phyloP scores from a whole-genome alignment of 1,284 basidiomycete species.

The Trametes polyzona region DNA sequence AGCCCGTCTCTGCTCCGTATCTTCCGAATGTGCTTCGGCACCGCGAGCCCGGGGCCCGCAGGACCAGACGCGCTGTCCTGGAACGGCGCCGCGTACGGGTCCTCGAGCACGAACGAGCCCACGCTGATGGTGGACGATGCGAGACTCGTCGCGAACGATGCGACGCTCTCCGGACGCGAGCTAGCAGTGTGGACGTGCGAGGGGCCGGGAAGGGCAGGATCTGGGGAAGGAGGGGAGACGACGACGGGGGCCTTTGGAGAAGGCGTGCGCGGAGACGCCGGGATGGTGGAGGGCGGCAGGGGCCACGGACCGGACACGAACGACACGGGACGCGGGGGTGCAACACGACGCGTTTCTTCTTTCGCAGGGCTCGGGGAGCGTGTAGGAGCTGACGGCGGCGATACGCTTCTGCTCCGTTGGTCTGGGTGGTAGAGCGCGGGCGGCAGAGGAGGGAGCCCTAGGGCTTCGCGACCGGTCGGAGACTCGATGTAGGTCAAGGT shows the following conservation, averaged over 20 bases:
- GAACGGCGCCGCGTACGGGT: conserved; percentile 31
- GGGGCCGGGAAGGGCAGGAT: background rate
- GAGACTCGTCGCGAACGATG: conserved; percentile 29
- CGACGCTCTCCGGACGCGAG: conserved; percentile 24
- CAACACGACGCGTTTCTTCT: background rate
- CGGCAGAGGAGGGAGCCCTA: conserved; percentile 25
- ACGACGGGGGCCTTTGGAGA: conserved; percentile 17
- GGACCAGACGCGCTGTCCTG: conserved; percentile 21
- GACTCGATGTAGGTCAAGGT: conserved; percentile 51
- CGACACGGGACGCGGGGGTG: conserved; percentile 18
- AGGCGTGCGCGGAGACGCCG: conserved; percentile 20
- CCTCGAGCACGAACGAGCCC: conserved; percentile 30
- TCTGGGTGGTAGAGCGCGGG: conserved; percentile 7
- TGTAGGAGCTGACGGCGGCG: conserved; percentile 1
- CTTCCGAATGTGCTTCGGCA: conserved; percentile 24
- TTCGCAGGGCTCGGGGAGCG: conserved; percentile 19
- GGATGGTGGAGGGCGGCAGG: conserved; percentile 32
- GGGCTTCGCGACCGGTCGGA: conserved; percentile 36
- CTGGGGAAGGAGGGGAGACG: conserved; percentile 20
- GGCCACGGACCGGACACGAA: conserved; percentile 39
- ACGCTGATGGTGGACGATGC: conserved; percentile 35
- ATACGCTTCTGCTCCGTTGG: background rate
- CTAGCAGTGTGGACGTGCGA: background rate
- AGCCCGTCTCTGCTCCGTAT: conserved; percentile 32
- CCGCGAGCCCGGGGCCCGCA: conserved; percentile 11